Conservation (phyloP, 768 basidiomycete species). For the Pleurotus tuoliensis region DNA sequence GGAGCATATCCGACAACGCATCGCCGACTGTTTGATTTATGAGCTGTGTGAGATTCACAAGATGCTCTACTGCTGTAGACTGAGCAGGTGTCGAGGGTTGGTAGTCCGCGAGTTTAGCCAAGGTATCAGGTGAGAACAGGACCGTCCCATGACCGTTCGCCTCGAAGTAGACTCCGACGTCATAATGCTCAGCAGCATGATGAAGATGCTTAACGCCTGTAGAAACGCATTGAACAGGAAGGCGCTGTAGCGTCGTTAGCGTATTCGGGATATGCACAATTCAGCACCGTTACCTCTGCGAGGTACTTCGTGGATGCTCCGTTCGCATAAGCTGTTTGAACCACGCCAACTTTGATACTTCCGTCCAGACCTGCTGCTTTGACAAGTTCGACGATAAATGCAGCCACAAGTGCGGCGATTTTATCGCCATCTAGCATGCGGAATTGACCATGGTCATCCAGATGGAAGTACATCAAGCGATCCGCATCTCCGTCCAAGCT, state of each 20-base stretch:
- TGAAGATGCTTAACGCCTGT: constrained; percentile 99
- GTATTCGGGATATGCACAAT: background rate
- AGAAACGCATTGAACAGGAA: constrained; percentile 91
- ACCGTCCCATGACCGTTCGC: constrained; percentile 99
- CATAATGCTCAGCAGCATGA: constrained; percentile 91
- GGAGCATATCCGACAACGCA: constrained; percentile 91
- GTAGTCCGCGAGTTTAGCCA: constrained; percentile 54
- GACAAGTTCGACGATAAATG: constrained; percentile 89
- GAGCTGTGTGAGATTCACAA: constrained; percentile 73
- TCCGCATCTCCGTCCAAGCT: constrained; percentile 98
- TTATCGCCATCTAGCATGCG: constrained; percentile 97
- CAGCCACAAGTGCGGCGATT: constrained; percentile 90
- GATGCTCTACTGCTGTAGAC: constrained; percentile 70
- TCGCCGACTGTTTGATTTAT: constrained; percentile 99
- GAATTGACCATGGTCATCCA: constrained; percentile 75
- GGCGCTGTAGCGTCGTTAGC: constrained; percentile 48
- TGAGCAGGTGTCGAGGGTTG: constrained; percentile 82
- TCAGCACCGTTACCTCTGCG: constrained; percentile 47
- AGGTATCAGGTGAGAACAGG: constrained; percentile 79
- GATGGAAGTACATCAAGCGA: constrained; percentile 92
- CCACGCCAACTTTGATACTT: constrained; percentile 83
- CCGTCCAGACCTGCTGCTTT: constrained; percentile 78
- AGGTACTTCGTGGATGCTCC: constrained; percentile 95
- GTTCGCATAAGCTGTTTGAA: constrained; percentile 98
- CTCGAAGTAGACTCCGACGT: constrained; percentile 98